Percentiles rank a stretch among this genome's conserved stretches.
These are phyloP conservation scores for Oropetium thomaeum DNA, from an alignment of 176 grass and related monocot genomes.

Conservation along the genomic window DNA sequence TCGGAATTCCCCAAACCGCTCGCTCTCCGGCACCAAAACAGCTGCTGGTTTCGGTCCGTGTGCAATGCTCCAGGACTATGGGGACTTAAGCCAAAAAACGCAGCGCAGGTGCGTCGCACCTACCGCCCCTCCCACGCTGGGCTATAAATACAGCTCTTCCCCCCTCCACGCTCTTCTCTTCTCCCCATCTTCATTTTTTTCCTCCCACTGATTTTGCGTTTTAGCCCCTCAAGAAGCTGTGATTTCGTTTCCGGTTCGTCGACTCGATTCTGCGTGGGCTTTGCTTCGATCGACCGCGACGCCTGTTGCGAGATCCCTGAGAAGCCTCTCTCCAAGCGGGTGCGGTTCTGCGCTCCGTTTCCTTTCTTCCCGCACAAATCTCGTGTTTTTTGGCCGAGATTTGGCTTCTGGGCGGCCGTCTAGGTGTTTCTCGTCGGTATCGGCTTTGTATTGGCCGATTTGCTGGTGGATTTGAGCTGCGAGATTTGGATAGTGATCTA, in stretches of 20 bases:
- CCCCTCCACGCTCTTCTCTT: conserved; percentile 25
- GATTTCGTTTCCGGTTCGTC: conserved; percentile 12
- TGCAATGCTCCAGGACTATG: conserved; percentile 6
- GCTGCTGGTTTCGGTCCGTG: background rate
- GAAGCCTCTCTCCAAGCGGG: background rate
- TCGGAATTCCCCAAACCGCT: background rate
- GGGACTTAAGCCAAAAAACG: background rate
- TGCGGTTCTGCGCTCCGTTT: background rate
- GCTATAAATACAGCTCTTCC: conserved; percentile 16
- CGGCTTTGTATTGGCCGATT: conserved; percentile 33
- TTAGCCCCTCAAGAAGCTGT: conserved; percentile 24
- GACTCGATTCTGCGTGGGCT: background rate
- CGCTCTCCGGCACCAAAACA: background rate
- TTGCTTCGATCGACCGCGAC: conserved; percentile 35
- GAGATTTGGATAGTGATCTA: background rate
- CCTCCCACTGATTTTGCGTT: conserved; percentile 33
- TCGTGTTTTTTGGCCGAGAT: conserved; percentile 25
- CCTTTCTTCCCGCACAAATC: conserved; percentile 5
- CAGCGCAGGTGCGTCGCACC: conserved; percentile 16
- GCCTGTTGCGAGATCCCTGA: background rate
- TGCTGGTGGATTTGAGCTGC: background rate
- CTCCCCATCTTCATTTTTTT: conserved; percentile 25
- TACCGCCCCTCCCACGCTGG: background rate
- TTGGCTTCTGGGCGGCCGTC: conserved; percentile 5
- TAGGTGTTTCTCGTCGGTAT: conserved; percentile 23